phyloP scores from a whole-genome alignment of 2,329 filamentous ascomycete genomes.

The Colletotrichum scovillei region DNA sequence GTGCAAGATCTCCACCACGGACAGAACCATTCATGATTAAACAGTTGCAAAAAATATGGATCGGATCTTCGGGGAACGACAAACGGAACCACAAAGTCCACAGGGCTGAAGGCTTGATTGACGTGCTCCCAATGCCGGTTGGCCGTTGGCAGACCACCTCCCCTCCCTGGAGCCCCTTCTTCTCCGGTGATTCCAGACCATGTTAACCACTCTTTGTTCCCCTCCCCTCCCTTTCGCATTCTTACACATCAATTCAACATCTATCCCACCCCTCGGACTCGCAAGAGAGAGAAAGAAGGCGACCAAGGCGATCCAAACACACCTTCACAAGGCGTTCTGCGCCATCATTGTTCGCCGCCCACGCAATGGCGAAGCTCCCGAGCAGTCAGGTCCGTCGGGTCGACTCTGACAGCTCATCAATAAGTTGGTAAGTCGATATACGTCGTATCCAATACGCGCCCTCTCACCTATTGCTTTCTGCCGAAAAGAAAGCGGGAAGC shows the following conservation, averaged over 20 bases:
- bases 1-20: too few relatives aligned
- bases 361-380: conserved; percentile 26
- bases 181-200: neutral
- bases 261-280: conserved; percentile 9
- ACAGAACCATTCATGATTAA: too few relatives aligned
- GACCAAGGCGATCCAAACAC: neutral
- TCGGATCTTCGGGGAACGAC: too few relatives aligned
- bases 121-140: neutral
- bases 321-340: neutral
- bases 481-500: too few relatives aligned
- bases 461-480: neutral
- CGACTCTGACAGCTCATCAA: conserved; percentile 18
- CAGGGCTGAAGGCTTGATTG: neutral
- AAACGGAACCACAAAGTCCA: neutral
- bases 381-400: conserved; percentile 24
- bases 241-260: neutral
- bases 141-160: too few relatives aligned
- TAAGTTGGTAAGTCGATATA: conserved; percentile 6
- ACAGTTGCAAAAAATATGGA: too few relatives aligned
- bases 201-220: conserved; percentile 10
- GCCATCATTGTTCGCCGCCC: conserved; percentile 4
- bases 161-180: neutral
- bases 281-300: conserved; percentile 9
- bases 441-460: too few relatives aligned
- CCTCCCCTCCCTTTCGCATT: neutral